Evolutionary conservation across 2,329 filamentous ascomycete genomes (phyloP).

Genomic region (Alternaria triticimaculans): DNA sequence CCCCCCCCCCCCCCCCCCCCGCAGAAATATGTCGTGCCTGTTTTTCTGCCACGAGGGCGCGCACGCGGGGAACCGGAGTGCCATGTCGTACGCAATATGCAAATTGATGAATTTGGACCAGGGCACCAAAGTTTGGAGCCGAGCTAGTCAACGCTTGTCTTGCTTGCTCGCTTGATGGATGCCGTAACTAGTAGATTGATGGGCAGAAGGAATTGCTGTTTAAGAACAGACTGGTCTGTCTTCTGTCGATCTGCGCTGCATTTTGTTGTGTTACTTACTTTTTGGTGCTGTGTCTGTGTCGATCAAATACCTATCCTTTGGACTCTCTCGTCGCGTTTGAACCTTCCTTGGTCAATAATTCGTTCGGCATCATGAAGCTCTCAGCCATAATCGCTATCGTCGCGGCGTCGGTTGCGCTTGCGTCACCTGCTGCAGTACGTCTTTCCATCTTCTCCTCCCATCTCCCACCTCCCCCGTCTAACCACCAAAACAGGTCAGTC

Average conservation of each 20-base stretch:
- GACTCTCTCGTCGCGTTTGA: neutral
- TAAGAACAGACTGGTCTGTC: conserved; percentile 15
- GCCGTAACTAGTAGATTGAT: conserved; percentile 18
- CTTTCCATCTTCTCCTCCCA: too few relatives aligned
- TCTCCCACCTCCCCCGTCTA: neutral
- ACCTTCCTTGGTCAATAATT: rapidly evolving
- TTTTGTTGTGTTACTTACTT: neutral
- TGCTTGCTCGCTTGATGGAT: too few relatives aligned
- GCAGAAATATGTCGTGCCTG: too few relatives aligned
- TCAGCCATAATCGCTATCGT: conserved; percentile 27
- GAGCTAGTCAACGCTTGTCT: neutral
- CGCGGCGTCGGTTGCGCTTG: conserved; percentile 25
- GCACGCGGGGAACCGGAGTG: conserved; percentile 19
- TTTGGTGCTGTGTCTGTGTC: neutral
- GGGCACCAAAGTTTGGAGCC: conserved; percentile 1
- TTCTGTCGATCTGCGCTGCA: neutral
- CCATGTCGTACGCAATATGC: conserved; percentile 22
- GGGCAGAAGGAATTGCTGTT: conserved; percentile 15
- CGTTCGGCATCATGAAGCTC: conserved; percentile 28
- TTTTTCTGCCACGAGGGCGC: conserved; percentile 25
- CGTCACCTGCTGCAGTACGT: conserved; percentile 36
- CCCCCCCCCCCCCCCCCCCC: too few relatives aligned
- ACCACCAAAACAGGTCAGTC: conserved; percentile 23
- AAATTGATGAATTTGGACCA: conserved; percentile 2
- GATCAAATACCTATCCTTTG: neutral